These are phyloP conservation scores for Nepenthes alata DNA, from an alignment of 179 eudicot genomes.

Conservation along the genomic window DNA sequence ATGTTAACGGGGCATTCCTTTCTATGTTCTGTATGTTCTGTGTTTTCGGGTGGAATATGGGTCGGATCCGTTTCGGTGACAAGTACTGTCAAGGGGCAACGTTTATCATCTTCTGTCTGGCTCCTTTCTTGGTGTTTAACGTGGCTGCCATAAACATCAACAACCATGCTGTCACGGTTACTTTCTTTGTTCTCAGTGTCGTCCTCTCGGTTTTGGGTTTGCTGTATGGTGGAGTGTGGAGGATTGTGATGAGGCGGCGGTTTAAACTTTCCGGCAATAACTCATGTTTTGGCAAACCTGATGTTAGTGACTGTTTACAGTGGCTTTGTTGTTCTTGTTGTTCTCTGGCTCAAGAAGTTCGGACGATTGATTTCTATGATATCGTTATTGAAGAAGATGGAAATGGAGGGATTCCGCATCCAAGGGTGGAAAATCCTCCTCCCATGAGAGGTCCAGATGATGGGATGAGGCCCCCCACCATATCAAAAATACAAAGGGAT, in stretches of 20 bases:
- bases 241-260: slow-evolving; percentile 75
- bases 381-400: background rate
- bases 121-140: slow-evolving; percentile 83
- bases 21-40: slow-evolving; percentile 67
- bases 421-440: too few relatives aligned
- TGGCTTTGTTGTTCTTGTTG: slow-evolving; percentile 60
- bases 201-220: slow-evolving; percentile 71
- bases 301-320: slow-evolving; percentile 47
- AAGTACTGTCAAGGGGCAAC: slow-evolving; percentile 85
- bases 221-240: slow-evolving; percentile 91
- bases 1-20: slow-evolving; percentile 42
- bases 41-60: slow-evolving; percentile 96
- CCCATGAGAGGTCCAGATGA: too few relatives aligned
- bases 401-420: too few relatives aligned
- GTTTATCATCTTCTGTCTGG: slow-evolving; percentile 66
- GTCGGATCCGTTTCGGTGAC: slow-evolving; percentile 81
- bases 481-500: too few relatives aligned
- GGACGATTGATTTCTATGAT: slow-evolving; percentile 66
- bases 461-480: too few relatives aligned
- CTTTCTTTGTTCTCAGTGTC: slow-evolving; percentile 51
- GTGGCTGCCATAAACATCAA: slow-evolving; percentile 70
- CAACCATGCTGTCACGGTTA: slow-evolving; percentile 44
- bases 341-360: slow-evolving; percentile 56
- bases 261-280: slow-evolving; percentile 44
- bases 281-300: slow-evolving; percentile 56